These are phyloP conservation scores for Silene coronaria DNA, from an alignment of 179 eudicot species.

Conservation along the genomic window DNA sequence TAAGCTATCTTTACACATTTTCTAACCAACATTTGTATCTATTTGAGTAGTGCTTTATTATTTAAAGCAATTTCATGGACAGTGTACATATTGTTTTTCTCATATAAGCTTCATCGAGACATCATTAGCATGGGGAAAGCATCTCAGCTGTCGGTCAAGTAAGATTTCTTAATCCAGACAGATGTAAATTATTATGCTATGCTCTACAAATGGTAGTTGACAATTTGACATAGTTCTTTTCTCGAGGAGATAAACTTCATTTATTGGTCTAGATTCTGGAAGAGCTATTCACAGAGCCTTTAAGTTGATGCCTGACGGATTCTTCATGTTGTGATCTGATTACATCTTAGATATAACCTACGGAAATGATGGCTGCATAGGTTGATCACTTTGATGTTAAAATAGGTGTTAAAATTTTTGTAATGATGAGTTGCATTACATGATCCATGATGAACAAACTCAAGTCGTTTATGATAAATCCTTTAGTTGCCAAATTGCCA, in stretches of 20 bases:
- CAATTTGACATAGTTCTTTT: neutral
- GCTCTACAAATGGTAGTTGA: conserved; percentile 5
- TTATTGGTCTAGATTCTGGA: neutral
- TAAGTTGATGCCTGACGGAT: neutral
- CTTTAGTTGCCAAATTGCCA: neutral
- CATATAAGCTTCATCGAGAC: conserved; percentile 75
- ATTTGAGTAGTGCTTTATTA: conserved; percentile 2
- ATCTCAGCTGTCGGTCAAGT: conserved; percentile 60
- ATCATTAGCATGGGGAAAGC: conserved; percentile 33
- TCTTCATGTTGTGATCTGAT: neutral
- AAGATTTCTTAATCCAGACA: conserved; percentile 23
- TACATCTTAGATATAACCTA: neutral
- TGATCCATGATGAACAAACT: neutral
- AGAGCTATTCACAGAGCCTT: neutral
- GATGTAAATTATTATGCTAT: neutral
- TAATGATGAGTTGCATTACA: neutral
- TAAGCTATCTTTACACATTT: conserved; percentile 35
- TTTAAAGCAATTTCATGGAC: conserved; percentile 20
- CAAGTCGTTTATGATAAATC: neutral
- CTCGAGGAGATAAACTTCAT: neutral
- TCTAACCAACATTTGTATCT: neutral
- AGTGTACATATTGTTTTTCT: conserved; percentile 62
- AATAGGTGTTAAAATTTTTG: neutral
- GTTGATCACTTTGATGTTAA: neutral
- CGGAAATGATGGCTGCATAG: neutral